A percentile compares a stretch with the other conserved stretches of the same genome.
Conservation (phyloP, 2,329 filamentous ascomycete genomes). For the Nemania bipapillata region DNA sequence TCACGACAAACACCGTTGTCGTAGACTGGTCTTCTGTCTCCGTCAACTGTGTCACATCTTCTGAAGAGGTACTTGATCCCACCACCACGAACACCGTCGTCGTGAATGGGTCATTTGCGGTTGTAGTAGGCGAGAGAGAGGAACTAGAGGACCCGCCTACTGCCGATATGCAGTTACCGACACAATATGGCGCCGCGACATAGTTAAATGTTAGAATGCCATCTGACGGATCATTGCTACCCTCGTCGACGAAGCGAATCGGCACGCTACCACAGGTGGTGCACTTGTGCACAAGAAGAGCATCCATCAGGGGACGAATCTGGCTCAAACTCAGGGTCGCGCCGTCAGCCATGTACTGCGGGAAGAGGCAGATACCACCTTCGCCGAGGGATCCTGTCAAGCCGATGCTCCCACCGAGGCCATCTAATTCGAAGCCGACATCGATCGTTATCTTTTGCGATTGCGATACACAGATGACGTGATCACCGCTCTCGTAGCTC, state of each 20-base stretch:
- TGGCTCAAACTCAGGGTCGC: not conserved
- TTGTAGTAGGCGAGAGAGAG: not conserved
- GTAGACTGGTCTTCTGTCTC: no score
- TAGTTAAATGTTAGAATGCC: not conserved
- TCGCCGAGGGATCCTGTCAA: not conserved
- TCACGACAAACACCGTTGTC: no score
- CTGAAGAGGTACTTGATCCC: not conserved
- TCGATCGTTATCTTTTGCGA: not conserved
- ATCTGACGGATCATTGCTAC: not conserved
- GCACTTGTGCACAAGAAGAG: not conserved
- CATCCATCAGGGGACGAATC: not conserved
- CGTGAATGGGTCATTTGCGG: not conserved
- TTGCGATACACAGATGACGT: not conserved
- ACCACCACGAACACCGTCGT: not conserved
- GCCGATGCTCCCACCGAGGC: not conserved
- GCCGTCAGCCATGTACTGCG: not conserved
- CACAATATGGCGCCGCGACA: not conserved
- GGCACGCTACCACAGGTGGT: not conserved
- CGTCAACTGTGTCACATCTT: no score
- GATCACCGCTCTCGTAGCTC: not conserved
- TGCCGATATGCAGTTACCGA: not conserved
- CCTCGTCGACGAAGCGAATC: not conserved
- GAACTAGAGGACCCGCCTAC: not conserved
- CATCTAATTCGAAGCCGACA: not conserved
- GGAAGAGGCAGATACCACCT: not conserved